These are phyloP conservation scores for Vaccinium macrocarpon DNA, from an alignment of 148 eudicot genomes.

Conservation along the genomic window DNA sequence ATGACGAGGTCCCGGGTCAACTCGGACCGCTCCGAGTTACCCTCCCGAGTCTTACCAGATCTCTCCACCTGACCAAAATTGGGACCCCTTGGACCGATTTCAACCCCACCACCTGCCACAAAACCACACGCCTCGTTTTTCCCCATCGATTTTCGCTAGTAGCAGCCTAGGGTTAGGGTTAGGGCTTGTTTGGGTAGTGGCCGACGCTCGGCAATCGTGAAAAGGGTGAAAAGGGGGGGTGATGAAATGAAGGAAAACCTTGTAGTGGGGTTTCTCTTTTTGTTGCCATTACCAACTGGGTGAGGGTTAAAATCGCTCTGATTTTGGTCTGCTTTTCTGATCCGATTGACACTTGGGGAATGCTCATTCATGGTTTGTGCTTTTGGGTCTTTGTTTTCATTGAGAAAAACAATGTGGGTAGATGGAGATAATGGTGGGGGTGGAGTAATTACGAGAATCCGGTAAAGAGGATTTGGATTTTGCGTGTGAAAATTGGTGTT, in stretches of 20 bases:
- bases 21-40: neutral
- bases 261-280: neutral
- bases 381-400: neutral
- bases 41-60: neutral
- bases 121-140: conserved; percentile 28
- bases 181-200: neutral
- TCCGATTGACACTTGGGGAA: conserved; percentile 30
- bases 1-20: neutral
- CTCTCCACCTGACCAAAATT: neutral
- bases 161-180: conserved; percentile 3
- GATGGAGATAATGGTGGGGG: neutral
- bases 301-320: neutral
- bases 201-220: conserved; percentile 24
- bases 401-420: conserved; percentile 1
- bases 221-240: conserved; percentile 11
- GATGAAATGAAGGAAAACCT: neutral
- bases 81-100: neutral
- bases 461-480: neutral
- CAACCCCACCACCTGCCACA: conserved; percentile 20
- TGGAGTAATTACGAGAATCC: neutral
- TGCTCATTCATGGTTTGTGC: conserved; percentile 24
- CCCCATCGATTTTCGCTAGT: conserved; percentile 1
- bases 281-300: neutral
- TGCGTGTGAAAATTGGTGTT: neutral
- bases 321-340: neutral